Base-by-base conservation (phyloP, 106 monocot species). In the Acorus gramineus region DNA sequence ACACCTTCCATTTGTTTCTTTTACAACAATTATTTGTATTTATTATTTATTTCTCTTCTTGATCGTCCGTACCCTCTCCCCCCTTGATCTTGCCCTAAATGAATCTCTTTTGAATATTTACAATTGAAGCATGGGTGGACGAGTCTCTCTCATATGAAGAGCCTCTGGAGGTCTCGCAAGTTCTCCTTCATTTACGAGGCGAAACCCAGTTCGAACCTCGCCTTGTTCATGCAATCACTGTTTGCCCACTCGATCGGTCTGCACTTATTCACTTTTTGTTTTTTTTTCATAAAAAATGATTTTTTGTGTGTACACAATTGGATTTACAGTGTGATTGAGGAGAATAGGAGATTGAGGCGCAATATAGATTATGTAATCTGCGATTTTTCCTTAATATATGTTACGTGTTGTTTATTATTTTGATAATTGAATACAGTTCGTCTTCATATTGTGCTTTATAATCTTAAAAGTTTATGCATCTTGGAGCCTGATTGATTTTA, bases 141-240 rank as follows among this genome's bases (percentile, higher is more conserved):
- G 2, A 71, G 71, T 8, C 72, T 93, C 53, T 49, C 76, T 28
- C 82, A 85, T 62, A 74, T 93, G 71, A 93, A 88, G 75, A 70
- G 63, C 12, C 14, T 88, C 14, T 93, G 93, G 93, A 10, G 64
- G 10, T 76, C 75, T 11, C 69, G 76, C 63, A 87, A 85, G 56
- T 85, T 93, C 68, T 78, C 93, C 44, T 88, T 78, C 61, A 73
- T 93, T 42, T 93, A 70, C 56, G 87, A 88, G 57, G 78, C 75
- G 3, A 75, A 68, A 44, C 87, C 93, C 6, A 76, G 51, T 11
- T 42, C 57, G 7, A 80, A 88, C 12, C 66, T 66, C 0, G 85
- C 68, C 11, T 73, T 82, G 44, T 93, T 93, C 68, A 88, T 93
- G 85, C 87, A 93, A 65, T 73, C 79, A 49, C 80, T 93, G 4